Evolutionary conservation across 2,329 filamentous ascomycete species (phyloP).

Genomic region (Sarocladium brachiariae): DNA sequence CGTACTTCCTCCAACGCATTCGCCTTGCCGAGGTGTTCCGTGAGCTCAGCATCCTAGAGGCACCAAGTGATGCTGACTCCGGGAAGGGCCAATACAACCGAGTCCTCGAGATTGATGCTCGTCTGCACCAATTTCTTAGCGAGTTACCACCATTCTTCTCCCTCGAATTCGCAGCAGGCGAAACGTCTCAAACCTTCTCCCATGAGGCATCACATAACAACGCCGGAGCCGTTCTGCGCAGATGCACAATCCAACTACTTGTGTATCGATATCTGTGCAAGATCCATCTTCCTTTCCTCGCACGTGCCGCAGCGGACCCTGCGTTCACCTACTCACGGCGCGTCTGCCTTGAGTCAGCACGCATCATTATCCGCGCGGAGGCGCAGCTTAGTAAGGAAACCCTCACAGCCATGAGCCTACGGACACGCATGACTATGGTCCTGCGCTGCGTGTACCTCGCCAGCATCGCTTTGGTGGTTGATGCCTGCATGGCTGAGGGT

Average conservation of each 20-base stretch:
- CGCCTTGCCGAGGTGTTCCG: conserved; percentile 32
- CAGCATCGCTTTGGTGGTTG: conserved; percentile 26
- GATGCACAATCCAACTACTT: conserved; percentile 26
- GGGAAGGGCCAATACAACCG: conserved; percentile 1
- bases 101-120: conserved; percentile 1
- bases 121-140: background rate
- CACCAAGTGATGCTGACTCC: background rate
- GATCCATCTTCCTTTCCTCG: conserved; percentile 28
- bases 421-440: conserved; percentile 23
- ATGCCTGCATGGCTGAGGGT: conserved; percentile 22
- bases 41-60: conserved; percentile 1
- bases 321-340: conserved; percentile 24
- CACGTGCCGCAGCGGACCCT: conserved; percentile 26
- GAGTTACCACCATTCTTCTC: conserved; percentile 6
- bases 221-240: background rate
- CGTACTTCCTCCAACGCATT: conserved; percentile 36
- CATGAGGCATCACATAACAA: background rate
- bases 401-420: conserved; percentile 20
- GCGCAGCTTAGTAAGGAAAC: conserved; percentile 20
- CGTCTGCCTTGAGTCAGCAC: conserved; percentile 25
- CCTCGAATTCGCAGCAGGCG: background rate
- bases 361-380: conserved; percentile 24
- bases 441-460: conserved; percentile 28
- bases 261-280: conserved; percentile 28
- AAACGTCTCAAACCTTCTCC: background rate